Base-by-base conservation (phyloP, 257 asterid genomes). In the Primulina eburnea region DNA sequence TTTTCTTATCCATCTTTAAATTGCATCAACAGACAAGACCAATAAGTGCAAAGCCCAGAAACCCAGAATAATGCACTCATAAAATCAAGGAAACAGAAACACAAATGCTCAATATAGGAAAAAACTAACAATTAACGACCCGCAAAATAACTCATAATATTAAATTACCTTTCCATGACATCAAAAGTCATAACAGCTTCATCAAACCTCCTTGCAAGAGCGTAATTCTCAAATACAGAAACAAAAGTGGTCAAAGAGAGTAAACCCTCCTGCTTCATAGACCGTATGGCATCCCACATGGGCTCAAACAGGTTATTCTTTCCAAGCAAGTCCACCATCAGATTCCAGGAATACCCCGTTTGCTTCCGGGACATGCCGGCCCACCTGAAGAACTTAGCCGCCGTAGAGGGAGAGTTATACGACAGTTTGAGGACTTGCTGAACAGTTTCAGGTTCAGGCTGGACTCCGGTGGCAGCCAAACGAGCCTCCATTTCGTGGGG, bases 241-340 rank as follows among this genome's bases (percentile, higher is more conserved):
- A 85, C 93, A 70, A 89, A 89, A 9, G 93, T 81, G 38, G 85
- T 75, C 52, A 89, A 60, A 4, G 91, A 72, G 58, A 89, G 89
- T 69, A 82, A 62, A 7, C 86, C 87, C 79, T 85, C 91, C 64
- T 79, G 72, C 81, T 75, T 87, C 96, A 89, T 87, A 7, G 93
- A 83, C 78, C 87, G 79, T 75, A 89, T 77, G 5, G 93, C 93
- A 70, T 87, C 96, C 96, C 96, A 89, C 93, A 89, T 89, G 3
- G 84, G 82, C 68, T 83, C 96, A 71, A 89, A 89, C 35, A 85
- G 73, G 58, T 81, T 43, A 65, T 87, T 89, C 87, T 83, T 87
- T 69, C 96, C 96, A 37, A 89, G 75, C 78, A 89, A 71, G 71
- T 89, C 93, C 68, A 89, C 89, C 89, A 89, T 86, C 43, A 89